These are phyloP conservation scores for Pilasporangium apinafurcum DNA, from an alignment of 352 stramenopile genomes.

Conservation along the genomic window DNA sequence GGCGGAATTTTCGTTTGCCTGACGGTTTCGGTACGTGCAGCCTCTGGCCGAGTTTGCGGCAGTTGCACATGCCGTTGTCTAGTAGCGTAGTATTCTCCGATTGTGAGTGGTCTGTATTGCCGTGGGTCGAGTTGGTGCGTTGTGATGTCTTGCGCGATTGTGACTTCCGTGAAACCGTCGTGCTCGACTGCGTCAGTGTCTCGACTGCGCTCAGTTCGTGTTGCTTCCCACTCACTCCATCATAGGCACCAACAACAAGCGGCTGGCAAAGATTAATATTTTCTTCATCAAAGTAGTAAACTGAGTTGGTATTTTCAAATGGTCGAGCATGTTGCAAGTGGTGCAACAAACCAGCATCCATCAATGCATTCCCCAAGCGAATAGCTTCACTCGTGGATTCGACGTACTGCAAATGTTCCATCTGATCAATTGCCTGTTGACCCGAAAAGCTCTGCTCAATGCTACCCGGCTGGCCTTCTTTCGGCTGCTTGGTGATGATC, in stretches of 20 bases:
- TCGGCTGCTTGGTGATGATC: conserved; percentile 14
- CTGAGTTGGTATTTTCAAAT: conserved; percentile 28
- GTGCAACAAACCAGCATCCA: conserved; percentile 51
- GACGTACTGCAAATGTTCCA: conserved; percentile 38
- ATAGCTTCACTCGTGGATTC: conserved; percentile 29
- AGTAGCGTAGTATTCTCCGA: conserved; percentile 34
- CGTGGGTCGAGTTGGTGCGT: conserved; percentile 32
- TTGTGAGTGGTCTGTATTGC: conserved; percentile 23
- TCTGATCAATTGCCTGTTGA: conserved; percentile 25
- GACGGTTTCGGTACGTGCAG: conserved; percentile 29
- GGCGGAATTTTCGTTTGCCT: conserved; percentile 17
- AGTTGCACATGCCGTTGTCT: conserved; percentile 39
- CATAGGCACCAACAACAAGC: conserved; percentile 19
- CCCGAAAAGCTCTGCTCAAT: conserved; percentile 29
- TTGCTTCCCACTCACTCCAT: conserved; percentile 3
- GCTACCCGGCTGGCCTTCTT: background rate
- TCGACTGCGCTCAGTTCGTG: conserved; percentile 6
- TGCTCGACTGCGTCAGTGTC: conserved; percentile 10
- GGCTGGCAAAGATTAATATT: conserved; percentile 48
- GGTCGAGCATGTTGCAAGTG: conserved; percentile 38
- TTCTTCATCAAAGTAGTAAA: conserved; percentile 46
- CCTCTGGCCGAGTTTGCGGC: conserved; percentile 49
- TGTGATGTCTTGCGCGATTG: conserved; percentile 19
- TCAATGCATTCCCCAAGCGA: conserved; percentile 56
- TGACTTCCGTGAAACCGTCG: conserved; percentile 2